A percentile compares a stretch with the other conserved stretches of the same genome.
Evolutionary conservation across 2,329 filamentous ascomycete species (phyloP).

Genomic region (Botrytis tulipae): DNA sequence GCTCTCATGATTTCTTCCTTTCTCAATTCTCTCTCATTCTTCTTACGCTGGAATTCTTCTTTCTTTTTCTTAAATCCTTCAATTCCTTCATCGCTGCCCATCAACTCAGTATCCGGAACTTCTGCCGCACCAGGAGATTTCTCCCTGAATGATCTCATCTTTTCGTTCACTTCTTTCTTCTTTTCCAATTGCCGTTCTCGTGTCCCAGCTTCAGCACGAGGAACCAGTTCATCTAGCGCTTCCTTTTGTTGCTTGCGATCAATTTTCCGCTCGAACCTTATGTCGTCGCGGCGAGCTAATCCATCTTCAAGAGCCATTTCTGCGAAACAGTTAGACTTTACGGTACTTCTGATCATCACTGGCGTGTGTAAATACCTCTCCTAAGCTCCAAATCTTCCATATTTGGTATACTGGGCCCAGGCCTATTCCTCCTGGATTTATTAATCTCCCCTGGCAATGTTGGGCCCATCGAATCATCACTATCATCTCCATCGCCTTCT

Average conservation of each 20-base stretch:
- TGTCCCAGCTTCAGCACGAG: conserved; percentile 79
- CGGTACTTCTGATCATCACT: not conserved
- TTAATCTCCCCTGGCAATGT: conserved; percentile 42
- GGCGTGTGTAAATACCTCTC: conserved; percentile 41
- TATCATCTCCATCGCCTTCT: conserved; percentile 30
- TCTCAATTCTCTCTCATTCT: conserved; percentile 79
- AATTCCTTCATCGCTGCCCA: conserved; percentile 67
- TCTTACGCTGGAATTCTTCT: conserved; percentile 65
- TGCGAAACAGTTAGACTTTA: conserved; percentile 24
- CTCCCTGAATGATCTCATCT: conserved; percentile 71
- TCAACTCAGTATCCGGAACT: conserved; percentile 70
- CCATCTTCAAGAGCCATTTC: conserved; percentile 49
- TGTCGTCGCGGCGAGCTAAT: conserved; percentile 46
- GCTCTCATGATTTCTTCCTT: conserved; percentile 79
- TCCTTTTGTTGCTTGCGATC: conserved; percentile 69
- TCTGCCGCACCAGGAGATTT: conserved; percentile 63
- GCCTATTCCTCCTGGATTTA: conserved; percentile 34
- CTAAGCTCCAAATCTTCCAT: conserved; percentile 69
- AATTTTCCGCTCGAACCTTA: conserved; percentile 59
- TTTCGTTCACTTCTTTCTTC: conserved; percentile 67
- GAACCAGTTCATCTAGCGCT: conserved; percentile 74
- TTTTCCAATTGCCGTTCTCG: conserved; percentile 86
- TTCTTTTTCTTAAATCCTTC: conserved; percentile 68
- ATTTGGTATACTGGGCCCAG: conserved; percentile 65
- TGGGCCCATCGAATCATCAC: conserved; percentile 47